phyloP scores from a whole-genome alignment of 108 stramenopile genomes.

The Mayamaea pseudoterrestris region DNA sequence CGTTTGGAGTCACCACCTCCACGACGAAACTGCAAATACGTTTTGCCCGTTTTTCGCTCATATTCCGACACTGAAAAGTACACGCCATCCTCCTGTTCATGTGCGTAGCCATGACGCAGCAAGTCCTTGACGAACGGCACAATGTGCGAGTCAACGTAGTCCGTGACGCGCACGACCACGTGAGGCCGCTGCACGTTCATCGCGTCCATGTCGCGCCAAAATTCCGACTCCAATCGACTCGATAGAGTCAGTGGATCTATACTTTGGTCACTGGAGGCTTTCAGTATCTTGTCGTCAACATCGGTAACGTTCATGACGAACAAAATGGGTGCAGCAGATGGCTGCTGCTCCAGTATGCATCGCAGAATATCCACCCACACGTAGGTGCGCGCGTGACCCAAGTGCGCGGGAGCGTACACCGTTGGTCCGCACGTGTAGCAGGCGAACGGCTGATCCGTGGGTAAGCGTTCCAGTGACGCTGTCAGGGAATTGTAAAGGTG shows the following conservation, averaged over 20 bases:
- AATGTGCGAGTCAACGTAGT: conserved; percentile 77
- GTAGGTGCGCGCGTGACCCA: conserved; percentile 96
- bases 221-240: conserved; percentile 37
- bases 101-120: conserved; percentile 73
- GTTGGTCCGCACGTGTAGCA: conserved; percentile 97
- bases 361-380: conserved; percentile 89
- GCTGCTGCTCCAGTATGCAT: conserved; percentile 47
- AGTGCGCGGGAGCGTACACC: conserved; percentile 90
- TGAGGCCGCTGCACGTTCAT: conserved; percentile 62
- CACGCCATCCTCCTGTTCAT: conserved; percentile 59
- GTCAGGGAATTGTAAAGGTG: conserved; percentile 1
- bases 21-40: too few species aligned
- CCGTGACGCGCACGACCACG: conserved; percentile 88
- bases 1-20: too few species aligned
- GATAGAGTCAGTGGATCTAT: conserved; percentile 38
- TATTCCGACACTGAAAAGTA: conserved; percentile 91
- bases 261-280: conserved; percentile 36
- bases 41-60: too few species aligned
- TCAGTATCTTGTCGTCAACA: conserved; percentile 96
- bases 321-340: conserved; percentile 22
- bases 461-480: neutral
- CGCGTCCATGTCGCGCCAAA: conserved; percentile 65
- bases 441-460: neutral
- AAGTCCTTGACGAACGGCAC: conserved; percentile 76
- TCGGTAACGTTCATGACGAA: conserved; percentile 93